These are phyloP conservation scores for Cicer cuneatum DNA, from an alignment of 306 rosid species.

Conservation along the genomic window DNA sequence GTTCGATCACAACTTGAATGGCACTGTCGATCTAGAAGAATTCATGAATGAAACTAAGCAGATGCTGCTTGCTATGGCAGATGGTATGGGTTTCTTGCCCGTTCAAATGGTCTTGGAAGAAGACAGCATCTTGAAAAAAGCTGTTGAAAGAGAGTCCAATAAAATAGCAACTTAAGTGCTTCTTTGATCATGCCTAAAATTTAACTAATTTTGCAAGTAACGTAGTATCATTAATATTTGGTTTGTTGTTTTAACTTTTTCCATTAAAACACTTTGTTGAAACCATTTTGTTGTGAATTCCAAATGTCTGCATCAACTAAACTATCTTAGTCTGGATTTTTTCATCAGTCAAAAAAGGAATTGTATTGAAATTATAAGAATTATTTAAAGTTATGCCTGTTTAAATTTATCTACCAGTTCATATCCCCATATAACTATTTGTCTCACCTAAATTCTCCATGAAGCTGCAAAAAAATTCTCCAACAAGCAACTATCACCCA, in stretches of 20 bases:
- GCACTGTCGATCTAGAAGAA: slow-evolving; percentile 68
- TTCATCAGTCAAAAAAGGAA: background rate
- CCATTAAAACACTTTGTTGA: background rate
- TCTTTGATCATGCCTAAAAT: background rate
- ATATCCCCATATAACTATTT: background rate
- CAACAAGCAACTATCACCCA: background rate
- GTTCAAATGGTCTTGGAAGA: slow-evolving; percentile 75
- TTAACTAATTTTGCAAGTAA: slow-evolving; percentile 1
- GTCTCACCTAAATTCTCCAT: no score
- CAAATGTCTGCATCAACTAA: background rate
- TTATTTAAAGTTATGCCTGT: background rate
- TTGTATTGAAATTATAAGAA: background rate
- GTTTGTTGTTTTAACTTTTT: background rate
- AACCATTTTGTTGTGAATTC: background rate
- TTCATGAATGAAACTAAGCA: slow-evolving; percentile 70
- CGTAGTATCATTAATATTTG: background rate
- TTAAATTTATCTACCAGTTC: background rate
- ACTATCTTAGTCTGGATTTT: background rate
- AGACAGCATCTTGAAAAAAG: slow-evolving; percentile 65
- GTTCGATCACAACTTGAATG: slow-evolving; percentile 68
- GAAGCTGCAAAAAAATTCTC: no score
- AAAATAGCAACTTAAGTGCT: slow-evolving; percentile 40
- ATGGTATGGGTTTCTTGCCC: slow-evolving; percentile 74
- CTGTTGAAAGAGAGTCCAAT: slow-evolving; percentile 66
- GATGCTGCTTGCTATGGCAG: slow-evolving; percentile 83